Conservation (phyloP, 805 yeast genomes). For the Wickerhamomyces silvicola region DNA sequence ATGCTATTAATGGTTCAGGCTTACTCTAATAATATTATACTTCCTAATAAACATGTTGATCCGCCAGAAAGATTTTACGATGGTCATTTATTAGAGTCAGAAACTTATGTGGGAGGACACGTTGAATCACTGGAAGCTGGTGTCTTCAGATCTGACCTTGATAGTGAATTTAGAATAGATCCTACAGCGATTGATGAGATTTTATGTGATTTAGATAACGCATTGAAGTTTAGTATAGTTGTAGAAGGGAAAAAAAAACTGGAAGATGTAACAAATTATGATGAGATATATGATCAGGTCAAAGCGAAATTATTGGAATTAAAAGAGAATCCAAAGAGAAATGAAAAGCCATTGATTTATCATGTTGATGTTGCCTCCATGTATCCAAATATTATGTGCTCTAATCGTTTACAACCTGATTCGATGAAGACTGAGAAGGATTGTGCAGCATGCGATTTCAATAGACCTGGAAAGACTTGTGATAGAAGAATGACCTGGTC, state of each 20-base stretch:
- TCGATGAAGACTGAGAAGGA: conserved; percentile 93
- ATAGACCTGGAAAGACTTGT: conserved; percentile 89
- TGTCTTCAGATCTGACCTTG: conserved; percentile 86
- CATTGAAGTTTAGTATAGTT: conserved; percentile 75
- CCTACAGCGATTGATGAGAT: conserved; percentile 79
- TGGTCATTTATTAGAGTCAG: conserved; percentile 90
- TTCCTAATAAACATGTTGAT: conserved; percentile 92
- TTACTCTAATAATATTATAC: conserved; percentile 61
- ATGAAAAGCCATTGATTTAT: conserved; percentile 81
- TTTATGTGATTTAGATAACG: conserved; percentile 61
- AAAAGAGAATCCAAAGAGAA: conserved; percentile 53
- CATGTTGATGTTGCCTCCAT: conserved; percentile 99
- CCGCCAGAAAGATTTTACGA: conserved; percentile 93
- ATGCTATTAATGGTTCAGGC: conserved; percentile 98
- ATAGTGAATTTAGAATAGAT: conserved; percentile 69
- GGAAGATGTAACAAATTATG: conserved; percentile 76
- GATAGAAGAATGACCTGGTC: conserved; percentile 92
- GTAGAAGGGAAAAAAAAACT: conserved; percentile 70
- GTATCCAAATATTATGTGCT: conserved; percentile 98
- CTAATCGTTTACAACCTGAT: conserved; percentile 95
- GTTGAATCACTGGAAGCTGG: conserved; percentile 98
- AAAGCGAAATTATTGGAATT: conserved; percentile 49
- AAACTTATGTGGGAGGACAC: conserved; percentile 98
- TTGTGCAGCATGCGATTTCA: conserved; percentile 96
- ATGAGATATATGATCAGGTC: conserved; percentile 63